phyloP scores from a whole-genome alignment of 192 early-diverging fungal species.

The Backusella luteola region DNA sequence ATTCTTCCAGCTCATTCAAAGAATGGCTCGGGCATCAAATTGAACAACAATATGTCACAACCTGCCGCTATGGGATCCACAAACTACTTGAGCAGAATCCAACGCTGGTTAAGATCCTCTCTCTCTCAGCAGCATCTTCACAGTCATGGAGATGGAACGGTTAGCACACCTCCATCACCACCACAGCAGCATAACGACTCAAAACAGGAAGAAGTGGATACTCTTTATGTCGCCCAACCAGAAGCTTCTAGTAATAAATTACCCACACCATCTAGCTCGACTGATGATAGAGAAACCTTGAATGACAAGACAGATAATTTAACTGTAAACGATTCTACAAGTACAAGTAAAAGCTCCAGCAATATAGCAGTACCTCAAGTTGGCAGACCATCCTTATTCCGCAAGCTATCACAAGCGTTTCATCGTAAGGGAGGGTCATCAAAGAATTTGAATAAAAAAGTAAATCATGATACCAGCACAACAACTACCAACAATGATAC shows the following conservation, averaged over 20 bases:
- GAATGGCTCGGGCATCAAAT: conserved; percentile 5
- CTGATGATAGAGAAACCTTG: neutral
- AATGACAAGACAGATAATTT: neutral
- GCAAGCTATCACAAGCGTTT: conserved; percentile 17
- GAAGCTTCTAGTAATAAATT: neutral
- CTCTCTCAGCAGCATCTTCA: conserved; percentile 13
- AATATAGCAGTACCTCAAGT: neutral
- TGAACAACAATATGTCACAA: conserved; percentile 6
- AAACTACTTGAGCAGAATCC: conserved; percentile 25
- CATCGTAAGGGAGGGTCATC: conserved; percentile 8
- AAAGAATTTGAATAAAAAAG: conserved; percentile 6
- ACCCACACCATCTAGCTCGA: conserved; percentile 7
- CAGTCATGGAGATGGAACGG: neutral
- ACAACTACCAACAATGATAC: neutral
- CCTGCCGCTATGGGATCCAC: conserved; percentile 19
- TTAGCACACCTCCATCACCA: neutral
- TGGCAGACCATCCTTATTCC: conserved; percentile 13
- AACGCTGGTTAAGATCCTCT: conserved; percentile 34
- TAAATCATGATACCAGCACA: neutral
- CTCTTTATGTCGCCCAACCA: neutral
- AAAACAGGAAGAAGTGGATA: neutral
- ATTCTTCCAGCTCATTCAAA: neutral
- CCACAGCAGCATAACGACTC: conserved; percentile 1
- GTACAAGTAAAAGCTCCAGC: neutral
- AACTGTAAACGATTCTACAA: neutral